Conservation (phyloP, 441 rosid species). For the Pelargonium australe region DNA sequence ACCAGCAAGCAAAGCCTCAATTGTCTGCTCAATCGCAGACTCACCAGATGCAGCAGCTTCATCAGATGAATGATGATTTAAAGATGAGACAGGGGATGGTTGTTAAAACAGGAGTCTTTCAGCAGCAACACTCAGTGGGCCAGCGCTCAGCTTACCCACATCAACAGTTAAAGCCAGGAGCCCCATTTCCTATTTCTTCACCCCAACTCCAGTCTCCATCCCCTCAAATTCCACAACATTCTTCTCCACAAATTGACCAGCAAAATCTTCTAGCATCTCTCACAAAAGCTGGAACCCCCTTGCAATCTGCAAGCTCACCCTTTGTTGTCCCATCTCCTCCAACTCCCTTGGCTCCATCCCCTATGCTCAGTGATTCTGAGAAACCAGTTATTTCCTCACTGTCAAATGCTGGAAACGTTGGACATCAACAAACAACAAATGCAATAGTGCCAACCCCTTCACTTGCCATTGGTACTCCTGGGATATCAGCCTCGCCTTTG, state of each 20-base stretch:
- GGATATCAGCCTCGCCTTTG: conserved; percentile 91
- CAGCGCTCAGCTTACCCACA: conserved; percentile 59
- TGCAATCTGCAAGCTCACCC: conserved; percentile 78
- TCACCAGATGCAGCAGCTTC: conserved; percentile 56
- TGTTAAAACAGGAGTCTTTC: conserved; percentile 59
- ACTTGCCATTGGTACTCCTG: conserved; percentile 93
- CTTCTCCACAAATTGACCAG: conserved; percentile 94
- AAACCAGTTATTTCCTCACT: conserved; percentile 65
- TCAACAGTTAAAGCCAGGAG: conserved; percentile 67
- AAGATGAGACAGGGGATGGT: conserved; percentile 61
- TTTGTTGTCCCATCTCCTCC: conserved; percentile 79
- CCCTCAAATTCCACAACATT: conserved; percentile 72
- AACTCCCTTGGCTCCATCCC: conserved; percentile 68
- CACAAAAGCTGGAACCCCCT: conserved; percentile 66
- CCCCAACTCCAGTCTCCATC: conserved; percentile 76
- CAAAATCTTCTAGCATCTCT: conserved; percentile 50
- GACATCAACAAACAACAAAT: conserved; percentile 47
- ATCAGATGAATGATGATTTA: conserved; percentile 63
- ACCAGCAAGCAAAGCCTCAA: conserved; percentile 65
- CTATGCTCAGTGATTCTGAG: conserved; percentile 79
- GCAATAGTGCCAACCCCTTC: conserved; percentile 55
- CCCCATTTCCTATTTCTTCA: conserved; percentile 61
- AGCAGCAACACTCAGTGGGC: conserved; percentile 51
- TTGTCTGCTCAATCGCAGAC: conserved; percentile 41
- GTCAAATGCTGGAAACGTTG: conserved; percentile 51